These are phyloP conservation scores for Schizonepeta tenuifolia DNA, from an alignment of 257 asterid species.

Conservation along the genomic window DNA sequence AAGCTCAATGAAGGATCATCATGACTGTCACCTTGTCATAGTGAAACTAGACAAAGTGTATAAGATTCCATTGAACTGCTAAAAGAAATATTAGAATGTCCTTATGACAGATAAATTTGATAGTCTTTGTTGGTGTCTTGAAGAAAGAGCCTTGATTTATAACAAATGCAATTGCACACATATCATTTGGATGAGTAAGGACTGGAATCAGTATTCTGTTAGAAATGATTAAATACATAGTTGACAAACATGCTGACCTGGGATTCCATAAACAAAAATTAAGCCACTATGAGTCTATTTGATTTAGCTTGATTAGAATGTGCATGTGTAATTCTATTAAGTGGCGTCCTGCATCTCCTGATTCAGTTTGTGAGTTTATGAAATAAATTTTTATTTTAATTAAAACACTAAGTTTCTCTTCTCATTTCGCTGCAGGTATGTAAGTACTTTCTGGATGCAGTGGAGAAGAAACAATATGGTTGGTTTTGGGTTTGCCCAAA, in stretches of 20 bases:
- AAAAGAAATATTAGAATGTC: not conserved
- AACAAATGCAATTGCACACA: not conserved
- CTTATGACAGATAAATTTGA: not conserved
- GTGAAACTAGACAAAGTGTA: slow-evolving; percentile 16
- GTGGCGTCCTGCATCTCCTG: slow-evolving; percentile 13
- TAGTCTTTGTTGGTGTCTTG: not conserved
- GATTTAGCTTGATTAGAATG: not conserved
- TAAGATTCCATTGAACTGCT: slow-evolving; percentile 10
- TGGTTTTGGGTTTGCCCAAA: slow-evolving; percentile 99
- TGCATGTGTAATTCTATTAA: not conserved
- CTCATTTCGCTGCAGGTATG: slow-evolving; percentile 62
- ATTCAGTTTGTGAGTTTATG: not conserved
- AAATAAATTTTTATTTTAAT: not conserved
- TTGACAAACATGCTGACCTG: slow-evolving; percentile 1
- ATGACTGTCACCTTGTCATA: slow-evolving; percentile 10
- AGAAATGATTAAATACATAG: not conserved
- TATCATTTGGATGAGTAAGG: not conserved
- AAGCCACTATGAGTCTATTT: not conserved
- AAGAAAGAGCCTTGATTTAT: not conserved
- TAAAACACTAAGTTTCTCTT: not conserved
- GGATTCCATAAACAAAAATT: not conserved
- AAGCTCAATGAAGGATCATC: not conserved
- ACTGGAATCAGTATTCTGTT: slow-evolving; percentile 8
- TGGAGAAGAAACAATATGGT: slow-evolving; percentile 98
- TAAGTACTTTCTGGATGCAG: slow-evolving; percentile 90